Conservation (phyloP, 345 rosid genomes). For the Chamaenerion angustifolium region DNA sequence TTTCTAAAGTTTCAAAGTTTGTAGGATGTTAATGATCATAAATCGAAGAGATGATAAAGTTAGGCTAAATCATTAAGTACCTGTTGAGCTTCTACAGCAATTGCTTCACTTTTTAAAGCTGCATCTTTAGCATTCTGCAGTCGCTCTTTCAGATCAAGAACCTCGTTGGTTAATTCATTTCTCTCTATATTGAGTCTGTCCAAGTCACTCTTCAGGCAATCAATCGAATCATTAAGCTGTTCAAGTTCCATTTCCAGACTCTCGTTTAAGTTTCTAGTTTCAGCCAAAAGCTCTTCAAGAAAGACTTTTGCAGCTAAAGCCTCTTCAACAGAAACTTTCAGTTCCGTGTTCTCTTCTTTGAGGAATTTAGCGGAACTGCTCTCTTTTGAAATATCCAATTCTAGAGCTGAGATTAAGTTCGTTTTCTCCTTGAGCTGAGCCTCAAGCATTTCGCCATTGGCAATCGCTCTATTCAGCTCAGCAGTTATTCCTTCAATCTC, state of each 20-base stretch:
- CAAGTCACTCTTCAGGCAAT: slow-evolving; percentile 33
- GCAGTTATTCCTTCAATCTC: slow-evolving; percentile 42
- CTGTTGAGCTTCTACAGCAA: slow-evolving; percentile 60
- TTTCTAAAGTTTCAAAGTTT: no score
- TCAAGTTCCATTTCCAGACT: slow-evolving; percentile 66
- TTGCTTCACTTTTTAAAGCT: slow-evolving; percentile 51
- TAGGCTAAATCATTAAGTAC: slow-evolving; percentile 18
- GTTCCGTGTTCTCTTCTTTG: slow-evolving; percentile 34
- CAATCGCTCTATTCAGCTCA: slow-evolving; percentile 46
- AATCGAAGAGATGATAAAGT: slow-evolving; percentile 1
- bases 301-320: slow-evolving; percentile 31
- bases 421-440: slow-evolving; percentile 53
- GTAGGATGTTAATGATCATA: not conserved
- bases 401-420: slow-evolving; percentile 32
- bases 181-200: slow-evolving; percentile 41
- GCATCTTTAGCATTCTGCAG: slow-evolving; percentile 33
- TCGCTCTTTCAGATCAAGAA: slow-evolving; percentile 44
- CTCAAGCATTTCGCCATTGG: slow-evolving; percentile 38
- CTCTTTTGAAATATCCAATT: slow-evolving; percentile 25
- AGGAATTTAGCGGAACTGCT: slow-evolving; percentile 18
- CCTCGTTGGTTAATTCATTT: slow-evolving; percentile 43
- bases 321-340: slow-evolving; percentile 38
- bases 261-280: slow-evolving; percentile 33
- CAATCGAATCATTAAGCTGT: slow-evolving; percentile 43
- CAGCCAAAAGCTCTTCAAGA: slow-evolving; percentile 39